Evolutionary conservation across 169 alveolate species (phyloP).

Genomic region (Eimeria maxima): DNA sequence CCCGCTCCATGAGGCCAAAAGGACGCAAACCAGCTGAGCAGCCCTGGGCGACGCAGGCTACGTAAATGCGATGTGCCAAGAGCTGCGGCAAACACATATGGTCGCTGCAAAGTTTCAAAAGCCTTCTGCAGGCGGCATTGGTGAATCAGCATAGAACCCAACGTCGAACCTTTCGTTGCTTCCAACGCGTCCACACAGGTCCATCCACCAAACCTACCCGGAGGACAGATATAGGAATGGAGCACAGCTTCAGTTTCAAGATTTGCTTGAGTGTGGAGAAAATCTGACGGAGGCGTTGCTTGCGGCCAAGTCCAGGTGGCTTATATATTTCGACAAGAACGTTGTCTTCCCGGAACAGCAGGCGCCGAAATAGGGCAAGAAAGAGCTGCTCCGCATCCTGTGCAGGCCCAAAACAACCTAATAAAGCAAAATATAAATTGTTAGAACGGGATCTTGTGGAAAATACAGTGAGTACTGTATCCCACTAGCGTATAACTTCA

Average conservation of each 20-base stretch:
- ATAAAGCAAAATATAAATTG: neutral
- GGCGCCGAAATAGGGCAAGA: slow-evolving; percentile 77
- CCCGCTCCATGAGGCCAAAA: slow-evolving; percentile 71
- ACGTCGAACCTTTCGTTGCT: neutral
- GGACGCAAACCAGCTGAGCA: slow-evolving; percentile 47
- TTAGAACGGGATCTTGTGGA: neutral
- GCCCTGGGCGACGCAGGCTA: slow-evolving; percentile 76
- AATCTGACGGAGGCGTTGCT: slow-evolving; percentile 72
- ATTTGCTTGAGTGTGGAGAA: slow-evolving; percentile 64
- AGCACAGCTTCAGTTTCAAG: slow-evolving; percentile 67
- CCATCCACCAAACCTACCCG: slow-evolving; percentile 11
- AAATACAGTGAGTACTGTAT: neutral
- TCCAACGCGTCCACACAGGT: neutral
- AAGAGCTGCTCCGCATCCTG: slow-evolving; percentile 78
- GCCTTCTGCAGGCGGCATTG: neutral
- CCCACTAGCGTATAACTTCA: neutral
- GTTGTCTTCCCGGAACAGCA: slow-evolving; percentile 70
- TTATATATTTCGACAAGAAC: slow-evolving; percentile 46
- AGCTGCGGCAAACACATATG: slow-evolving; percentile 39
- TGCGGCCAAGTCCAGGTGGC: slow-evolving; percentile 74
- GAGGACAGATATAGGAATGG: slow-evolving; percentile 57
- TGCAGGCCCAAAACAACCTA: neutral
- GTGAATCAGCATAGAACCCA: neutral
- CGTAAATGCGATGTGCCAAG: slow-evolving; percentile 60
- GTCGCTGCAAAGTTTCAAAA: neutral